Evolutionary conservation across 495 filamentous ascomycete species (phyloP), one percentile per base, ranked within the genome.

Genomic region (Echria macrotheca): DNA sequence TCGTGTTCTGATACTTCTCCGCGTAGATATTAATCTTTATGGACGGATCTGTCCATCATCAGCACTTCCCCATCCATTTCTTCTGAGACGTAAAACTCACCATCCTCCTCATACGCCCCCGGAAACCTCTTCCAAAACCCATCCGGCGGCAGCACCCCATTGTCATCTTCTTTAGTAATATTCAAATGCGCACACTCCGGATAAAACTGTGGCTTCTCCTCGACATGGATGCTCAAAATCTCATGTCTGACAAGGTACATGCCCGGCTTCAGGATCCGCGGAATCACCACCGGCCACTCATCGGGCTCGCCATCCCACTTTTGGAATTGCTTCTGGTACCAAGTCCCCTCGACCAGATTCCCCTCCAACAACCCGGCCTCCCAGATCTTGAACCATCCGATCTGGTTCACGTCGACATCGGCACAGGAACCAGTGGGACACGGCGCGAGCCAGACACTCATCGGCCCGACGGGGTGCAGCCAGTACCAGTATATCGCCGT

Each of bases 171-270:
- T 5, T 73, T 72, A n/a, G 60, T 67, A 9, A 80, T 63, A 18
- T 70, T 68, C 40, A 81, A 50, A 54, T 79, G 75, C 4, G 72
- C 78, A 36, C 77, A 81, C 50, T 79, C 72, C 11, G 72, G 71
- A 53, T 80, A 79, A 49, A 75, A 81, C 64, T 80, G 77, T 3
- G 77, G 75, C 50, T 60, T 69, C 32, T 71, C 64, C 48, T 65
- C 71, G 28, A 79, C 67, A 44, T 80, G 77, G 5, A 81, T 69
- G 5, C 69, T 72, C 31, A 79, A 51, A 18, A 80, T 69, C 54
- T 81, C 78, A 46, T 81, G 78, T 38, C 76, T 51, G 25, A 80
- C 68, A 36, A 81, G 50, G 49, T 79, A 80, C 28, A 71, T 60
- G 12, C 76, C 78, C 5, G 66, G 53, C 31, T 64, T 67, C 28